Base-by-base conservation (phyloP, 2,329 filamentous ascomycete species). In the Pyricularia sp. region DNA sequence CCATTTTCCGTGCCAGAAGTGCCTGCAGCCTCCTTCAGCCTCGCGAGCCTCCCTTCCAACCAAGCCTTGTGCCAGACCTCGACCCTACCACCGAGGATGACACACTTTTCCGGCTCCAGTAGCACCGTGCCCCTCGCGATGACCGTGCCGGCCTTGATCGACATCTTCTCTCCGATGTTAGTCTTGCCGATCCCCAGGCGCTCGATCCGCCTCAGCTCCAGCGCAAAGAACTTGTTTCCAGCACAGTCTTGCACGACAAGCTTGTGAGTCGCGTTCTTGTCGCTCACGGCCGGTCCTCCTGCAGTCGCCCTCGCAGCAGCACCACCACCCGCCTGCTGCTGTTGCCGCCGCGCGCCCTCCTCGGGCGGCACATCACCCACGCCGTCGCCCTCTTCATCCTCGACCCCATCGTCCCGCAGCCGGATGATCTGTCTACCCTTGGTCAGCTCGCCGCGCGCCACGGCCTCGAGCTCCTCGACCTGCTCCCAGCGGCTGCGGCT, bases 31-130 rank as follows among this genome's bases (percentile, higher is more conserved):
- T 84, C 82, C 72, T 85, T 86, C 66, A 97, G 74, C 68, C 84
- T 83, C 62, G 81, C 82, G 74, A 96, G 87, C 68, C 90, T 82
- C 1, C 85, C 85, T 16, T 87, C 84, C 61, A 81, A 81, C 93
- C 93, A 97, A 8, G 81, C 81, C 72, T 85, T 87, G 72, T 97
- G 90, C 81, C 92, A 84, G 0, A 79, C 79, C 65, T 97, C 92
- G 60, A 97, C 83, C 77, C 90, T 96, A 0, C 94, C 94, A 1
- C 94, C 94, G n/a, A 97, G 75, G 2, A 96, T 72, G n/a, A 84
- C 81, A 64, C 86, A 87, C 65, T 75, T 85, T 2, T 77, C 78
- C 1, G 90, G 87, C 67, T 91, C 88, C 24, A 99, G 78, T 75
- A 97, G 77, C n/a, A 96, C 71, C 62, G 89, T 83, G 0, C 92